A percentile compares a stretch with the other conserved stretches of the same genome.
phyloP scores from a whole-genome alignment of 2,329 filamentous ascomycete genomes.

The Camillea tinctor region DNA sequence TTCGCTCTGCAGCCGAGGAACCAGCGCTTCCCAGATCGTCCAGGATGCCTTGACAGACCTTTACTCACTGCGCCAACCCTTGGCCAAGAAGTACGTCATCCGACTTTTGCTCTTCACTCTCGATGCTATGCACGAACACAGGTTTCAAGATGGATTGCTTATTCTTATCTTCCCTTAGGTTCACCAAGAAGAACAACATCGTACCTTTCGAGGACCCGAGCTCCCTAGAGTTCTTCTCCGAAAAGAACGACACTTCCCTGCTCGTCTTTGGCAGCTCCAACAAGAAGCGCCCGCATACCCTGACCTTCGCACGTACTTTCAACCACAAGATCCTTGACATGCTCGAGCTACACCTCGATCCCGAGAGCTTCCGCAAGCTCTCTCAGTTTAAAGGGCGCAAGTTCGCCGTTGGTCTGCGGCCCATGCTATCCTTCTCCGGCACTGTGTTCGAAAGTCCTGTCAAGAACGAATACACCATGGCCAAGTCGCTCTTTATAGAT shows the following conservation, averaged over 20 bases:
- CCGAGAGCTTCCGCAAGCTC: constrained; percentile 67
- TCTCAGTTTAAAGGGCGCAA: constrained; percentile 75
- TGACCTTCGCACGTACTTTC: constrained; percentile 83
- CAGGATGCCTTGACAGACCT: constrained; percentile 85
- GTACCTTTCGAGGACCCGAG: constrained; percentile 90
- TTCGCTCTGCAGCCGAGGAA: constrained; percentile 56
- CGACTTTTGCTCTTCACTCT: neutral
- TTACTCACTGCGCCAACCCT: constrained; percentile 77
- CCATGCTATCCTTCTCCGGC: constrained; percentile 88
- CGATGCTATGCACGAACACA: no score
- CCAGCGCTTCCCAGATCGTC: constrained; percentile 76
- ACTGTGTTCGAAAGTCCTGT: constrained; percentile 83
- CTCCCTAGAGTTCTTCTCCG: constrained; percentile 89
- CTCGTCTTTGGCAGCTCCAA: constrained; percentile 80
- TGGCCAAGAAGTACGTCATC: constrained; percentile 66
- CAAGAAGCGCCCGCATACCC: constrained; percentile 91
- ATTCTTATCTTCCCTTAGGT: constrained; percentile 66
- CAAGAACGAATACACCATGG: constrained; percentile 74
- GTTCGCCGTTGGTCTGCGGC: constrained; percentile 78
- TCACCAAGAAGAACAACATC: constrained; percentile 95
- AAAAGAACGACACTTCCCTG: constrained; percentile 91
- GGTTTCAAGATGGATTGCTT: neutral
- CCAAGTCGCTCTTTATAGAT: constrained; percentile 85
- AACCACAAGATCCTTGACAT: constrained; percentile 89
- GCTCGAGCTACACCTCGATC: constrained; percentile 84